These are phyloP conservation scores for Yarrowia bubula DNA, from an alignment of 805 yeast species.

Conservation along the genomic window DNA sequence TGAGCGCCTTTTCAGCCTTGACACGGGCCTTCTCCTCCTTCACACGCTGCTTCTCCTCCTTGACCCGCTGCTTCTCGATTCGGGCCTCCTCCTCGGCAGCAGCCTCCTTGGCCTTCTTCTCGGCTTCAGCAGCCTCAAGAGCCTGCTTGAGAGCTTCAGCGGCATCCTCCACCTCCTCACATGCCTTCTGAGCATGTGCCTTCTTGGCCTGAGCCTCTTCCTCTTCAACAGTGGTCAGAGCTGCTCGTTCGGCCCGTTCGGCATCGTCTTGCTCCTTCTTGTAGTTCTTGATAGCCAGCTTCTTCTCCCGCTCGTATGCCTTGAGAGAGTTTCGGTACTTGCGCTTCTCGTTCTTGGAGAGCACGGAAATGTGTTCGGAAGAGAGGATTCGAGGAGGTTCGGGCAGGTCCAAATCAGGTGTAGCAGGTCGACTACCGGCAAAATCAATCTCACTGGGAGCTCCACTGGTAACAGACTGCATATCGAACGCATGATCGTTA, in stretches of 20 bases:
- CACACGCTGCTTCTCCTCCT: neutral
- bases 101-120: slow-evolving; percentile 14
- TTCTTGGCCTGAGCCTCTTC: slow-evolving; percentile 7
- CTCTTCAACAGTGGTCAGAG: neutral
- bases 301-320: slow-evolving; percentile 21
- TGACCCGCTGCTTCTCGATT: neutral
- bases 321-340: slow-evolving; percentile 17
- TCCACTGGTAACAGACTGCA: slow-evolving; percentile 2
- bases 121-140: neutral
- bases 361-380: neutral
- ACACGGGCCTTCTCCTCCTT: neutral
- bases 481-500: slow-evolving; percentile 1
- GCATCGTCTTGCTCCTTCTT: slow-evolving; percentile 23
- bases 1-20: slow-evolving; percentile 5
- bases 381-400: slow-evolving; percentile 20
- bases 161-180: neutral
- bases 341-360: slow-evolving; percentile 23
- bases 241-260: neutral
- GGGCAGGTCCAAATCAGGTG: neutral
- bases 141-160: slow-evolving; percentile 7
- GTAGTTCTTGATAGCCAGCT: slow-evolving; percentile 10
- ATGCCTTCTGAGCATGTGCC: neutral
- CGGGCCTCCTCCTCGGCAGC: slow-evolving; percentile 3
- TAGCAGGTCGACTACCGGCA: slow-evolving; percentile 24
- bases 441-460: slow-evolving; percentile 17